Percentiles rank a stretch among this genome's conserved stretches.
Conservation (phyloP, 305 asterid genomes). For the Solanum aculeatissimum region DNA sequence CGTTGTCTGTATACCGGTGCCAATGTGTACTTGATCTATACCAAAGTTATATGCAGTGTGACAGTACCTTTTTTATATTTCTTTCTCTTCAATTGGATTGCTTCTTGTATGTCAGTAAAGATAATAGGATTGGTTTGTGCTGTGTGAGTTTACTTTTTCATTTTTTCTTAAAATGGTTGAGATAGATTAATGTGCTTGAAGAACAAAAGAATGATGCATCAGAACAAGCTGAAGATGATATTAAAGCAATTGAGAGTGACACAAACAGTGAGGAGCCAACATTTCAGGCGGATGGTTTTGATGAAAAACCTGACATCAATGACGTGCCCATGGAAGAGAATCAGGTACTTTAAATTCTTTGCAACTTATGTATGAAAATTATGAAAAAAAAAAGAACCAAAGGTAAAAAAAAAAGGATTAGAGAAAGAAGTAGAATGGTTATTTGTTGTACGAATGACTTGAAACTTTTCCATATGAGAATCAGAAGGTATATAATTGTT, state of each 20-base stretch:
- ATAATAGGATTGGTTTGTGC: background rate
- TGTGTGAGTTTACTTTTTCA: background rate
- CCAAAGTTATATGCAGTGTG: background rate
- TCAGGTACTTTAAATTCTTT: constrained; percentile 33
- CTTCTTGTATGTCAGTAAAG: background rate
- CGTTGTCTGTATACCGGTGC: background rate
- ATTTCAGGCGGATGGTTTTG: constrained; percentile 33
- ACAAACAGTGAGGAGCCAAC: constrained; percentile 23
- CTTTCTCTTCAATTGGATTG: background rate
- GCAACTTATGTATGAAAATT: background rate
- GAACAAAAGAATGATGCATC: constrained; percentile 64
- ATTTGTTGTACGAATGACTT: background rate
- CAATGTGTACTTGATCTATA: background rate
- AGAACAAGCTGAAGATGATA: constrained; percentile 68
- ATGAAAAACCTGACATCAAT: constrained; percentile 86
- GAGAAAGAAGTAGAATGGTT: background rate
- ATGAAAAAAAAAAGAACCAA: background rate
- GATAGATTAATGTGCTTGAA: constrained; percentile 57
- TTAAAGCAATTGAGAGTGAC: constrained; percentile 40
- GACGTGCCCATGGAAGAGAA: constrained; percentile 66
- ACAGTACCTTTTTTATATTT: background rate
- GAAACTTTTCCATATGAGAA: background rate
- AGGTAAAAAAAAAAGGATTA: background rate
- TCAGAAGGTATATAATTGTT: background rate
- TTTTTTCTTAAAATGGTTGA: constrained; percentile 12